Conservation (phyloP, 495 filamentous ascomycete genomes). For the Articulospora tetracladia region DNA sequence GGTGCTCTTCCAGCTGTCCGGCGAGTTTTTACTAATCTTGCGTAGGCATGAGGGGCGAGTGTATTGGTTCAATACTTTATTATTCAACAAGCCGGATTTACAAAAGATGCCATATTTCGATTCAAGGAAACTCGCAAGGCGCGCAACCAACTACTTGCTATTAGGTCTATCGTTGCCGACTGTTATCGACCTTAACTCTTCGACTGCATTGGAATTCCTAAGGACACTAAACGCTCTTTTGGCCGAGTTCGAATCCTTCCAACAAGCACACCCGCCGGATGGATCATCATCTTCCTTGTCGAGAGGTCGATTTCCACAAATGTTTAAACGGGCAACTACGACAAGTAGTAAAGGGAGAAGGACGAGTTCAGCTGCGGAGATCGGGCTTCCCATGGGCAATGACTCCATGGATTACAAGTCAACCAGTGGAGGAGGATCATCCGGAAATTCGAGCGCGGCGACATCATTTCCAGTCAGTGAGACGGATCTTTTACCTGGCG, state of each 20-base stretch:
- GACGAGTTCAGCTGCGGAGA: constrained; percentile 62
- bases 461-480: constrained; percentile 27
- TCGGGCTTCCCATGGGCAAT: constrained; percentile 57
- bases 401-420: constrained; percentile 34
- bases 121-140: constrained; percentile 71
- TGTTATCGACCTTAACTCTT: constrained; percentile 79
- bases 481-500: constrained; percentile 55
- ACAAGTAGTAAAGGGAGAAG: constrained; percentile 64
- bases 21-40: constrained; percentile 8
- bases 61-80: constrained; percentile 96
- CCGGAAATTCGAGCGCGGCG: constrained; percentile 17
- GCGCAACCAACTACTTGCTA: constrained; percentile 87
- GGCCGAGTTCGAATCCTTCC: constrained; percentile 88
- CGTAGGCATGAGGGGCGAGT: constrained; percentile 83
- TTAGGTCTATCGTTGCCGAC: constrained; percentile 88
- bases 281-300: constrained; percentile 68
- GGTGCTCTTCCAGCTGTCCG: constrained; percentile 29
- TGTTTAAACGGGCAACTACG: constrained; percentile 77
- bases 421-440: constrained; percentile 36
- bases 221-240: constrained; percentile 83
- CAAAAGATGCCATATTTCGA: constrained; percentile 82
- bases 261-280: constrained; percentile 75
- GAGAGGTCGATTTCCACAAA: constrained; percentile 74
- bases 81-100: constrained; percentile 82
- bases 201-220: constrained; percentile 77